phyloP scores from a whole-genome alignment of 176 grass and related monocot genomes.

The Guadua angustifolia region DNA sequence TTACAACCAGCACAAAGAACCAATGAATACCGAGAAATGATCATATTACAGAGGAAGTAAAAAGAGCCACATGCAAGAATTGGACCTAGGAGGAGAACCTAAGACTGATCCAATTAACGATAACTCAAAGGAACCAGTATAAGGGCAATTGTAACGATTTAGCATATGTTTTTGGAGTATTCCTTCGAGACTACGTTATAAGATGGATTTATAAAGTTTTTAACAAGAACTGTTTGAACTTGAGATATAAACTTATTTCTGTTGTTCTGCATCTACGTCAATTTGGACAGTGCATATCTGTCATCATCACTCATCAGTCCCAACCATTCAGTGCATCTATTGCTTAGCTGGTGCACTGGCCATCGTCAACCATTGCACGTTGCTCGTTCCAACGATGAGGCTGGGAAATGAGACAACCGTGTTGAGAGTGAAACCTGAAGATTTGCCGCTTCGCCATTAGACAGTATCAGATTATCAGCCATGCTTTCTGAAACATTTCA shows the following conservation, averaged over 20 bases:
- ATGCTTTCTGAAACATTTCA: background rate
- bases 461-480: no score
- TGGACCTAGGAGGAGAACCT: background rate
- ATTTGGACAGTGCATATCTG: background rate
- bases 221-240: background rate
- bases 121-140: no score
- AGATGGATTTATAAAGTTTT: background rate
- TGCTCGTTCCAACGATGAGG: no score
- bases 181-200: background rate
- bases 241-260: background rate
- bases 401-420: no score
- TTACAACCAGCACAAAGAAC: background rate
- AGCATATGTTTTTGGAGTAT: background rate
- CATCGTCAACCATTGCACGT: no score
- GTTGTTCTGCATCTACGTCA: background rate
- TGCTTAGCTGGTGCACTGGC: no score
- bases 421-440: background rate
- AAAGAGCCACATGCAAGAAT: background rate
- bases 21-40: background rate
- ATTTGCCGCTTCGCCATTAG: background rate
- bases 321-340: background rate
- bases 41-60: background rate
- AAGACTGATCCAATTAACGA: background rate
- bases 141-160: background rate
- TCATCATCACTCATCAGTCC: background rate